phyloP scores from a whole-genome alignment of 805 yeast genomes.

The Kodamaea restingae region DNA sequence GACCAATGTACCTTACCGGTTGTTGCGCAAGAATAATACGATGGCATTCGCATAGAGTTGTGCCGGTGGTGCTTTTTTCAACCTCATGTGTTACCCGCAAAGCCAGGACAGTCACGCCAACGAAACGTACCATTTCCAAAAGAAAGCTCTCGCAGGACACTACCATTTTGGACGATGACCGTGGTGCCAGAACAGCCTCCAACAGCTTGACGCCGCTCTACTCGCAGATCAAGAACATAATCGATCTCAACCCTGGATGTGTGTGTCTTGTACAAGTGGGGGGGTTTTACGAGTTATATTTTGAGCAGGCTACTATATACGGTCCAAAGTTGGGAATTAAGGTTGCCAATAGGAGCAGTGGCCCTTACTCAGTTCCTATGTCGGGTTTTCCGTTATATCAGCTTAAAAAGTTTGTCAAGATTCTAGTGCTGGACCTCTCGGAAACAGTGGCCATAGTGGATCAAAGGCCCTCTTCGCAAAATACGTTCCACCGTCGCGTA shows the following conservation, averaged over 20 bases:
- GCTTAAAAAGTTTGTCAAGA: slow-evolving; percentile 66
- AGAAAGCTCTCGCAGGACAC: not conserved
- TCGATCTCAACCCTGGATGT: slow-evolving; percentile 34
- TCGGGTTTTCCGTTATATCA: slow-evolving; percentile 85
- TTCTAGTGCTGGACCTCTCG: slow-evolving; percentile 66
- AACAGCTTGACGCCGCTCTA: slow-evolving; percentile 34
- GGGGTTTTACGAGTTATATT: slow-evolving; percentile 81
- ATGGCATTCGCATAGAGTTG: not conserved
- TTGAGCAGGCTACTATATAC: slow-evolving; percentile 75
- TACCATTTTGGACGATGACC: slow-evolving; percentile 29
- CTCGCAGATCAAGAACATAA: slow-evolving; percentile 28
- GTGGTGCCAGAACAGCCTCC: slow-evolving; percentile 35
- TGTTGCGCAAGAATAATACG: not conserved
- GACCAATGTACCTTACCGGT: not conserved
- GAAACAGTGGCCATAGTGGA: slow-evolving; percentile 81
- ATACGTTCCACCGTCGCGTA: slow-evolving; percentile 59
- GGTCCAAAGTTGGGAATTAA: slow-evolving; percentile 71
- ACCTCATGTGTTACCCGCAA: not conserved
- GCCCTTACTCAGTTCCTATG: slow-evolving; percentile 55
- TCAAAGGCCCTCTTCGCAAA: slow-evolving; percentile 37
- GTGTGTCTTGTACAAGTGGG: slow-evolving; percentile 71
- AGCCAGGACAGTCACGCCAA: not conserved
- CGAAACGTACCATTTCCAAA: not conserved
- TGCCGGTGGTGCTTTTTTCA: not conserved
- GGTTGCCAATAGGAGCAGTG: slow-evolving; percentile 53